phyloP scores from a whole-genome alignment of 2,329 filamentous ascomycete genomes.

The Colletotrichum sansevieriae region DNA sequence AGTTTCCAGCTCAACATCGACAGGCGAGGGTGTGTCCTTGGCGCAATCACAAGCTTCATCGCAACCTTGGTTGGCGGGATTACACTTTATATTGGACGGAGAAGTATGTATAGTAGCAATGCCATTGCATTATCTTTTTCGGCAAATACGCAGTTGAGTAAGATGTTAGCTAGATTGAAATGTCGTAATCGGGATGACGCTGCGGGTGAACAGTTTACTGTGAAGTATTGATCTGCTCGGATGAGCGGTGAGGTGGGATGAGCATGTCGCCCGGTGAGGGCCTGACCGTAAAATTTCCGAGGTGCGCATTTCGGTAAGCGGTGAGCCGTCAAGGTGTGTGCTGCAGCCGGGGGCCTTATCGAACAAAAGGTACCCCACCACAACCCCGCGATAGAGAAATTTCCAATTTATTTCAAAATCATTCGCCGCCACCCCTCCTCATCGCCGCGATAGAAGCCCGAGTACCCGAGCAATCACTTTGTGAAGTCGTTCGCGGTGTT shows the following conservation, averaged over 20 bases:
- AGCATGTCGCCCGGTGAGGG: not conserved
- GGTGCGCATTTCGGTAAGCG: not conserved
- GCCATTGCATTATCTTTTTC: not conserved
- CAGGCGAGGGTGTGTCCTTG: constrained; percentile 7
- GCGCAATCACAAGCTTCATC: constrained; percentile 11
- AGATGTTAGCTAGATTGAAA: not conserved
- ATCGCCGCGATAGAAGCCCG: not conserved
- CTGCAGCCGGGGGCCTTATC: constrained; percentile 26
- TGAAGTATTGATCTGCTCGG: constrained; percentile 7
- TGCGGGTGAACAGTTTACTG: not conserved
- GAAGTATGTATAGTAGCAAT: no score
- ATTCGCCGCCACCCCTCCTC: constrained; percentile 15
- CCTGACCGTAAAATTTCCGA: not conserved
- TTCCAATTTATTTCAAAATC: constrained; percentile 39
- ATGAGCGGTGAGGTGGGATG: not conserved
- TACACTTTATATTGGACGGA: not conserved
- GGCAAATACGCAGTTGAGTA: not conserved
- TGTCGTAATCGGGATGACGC: constrained; percentile 7
- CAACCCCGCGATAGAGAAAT: constrained; percentile 43
- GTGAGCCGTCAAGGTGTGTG: constrained; percentile 4
- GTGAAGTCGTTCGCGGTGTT: no score
- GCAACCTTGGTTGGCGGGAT: not conserved
- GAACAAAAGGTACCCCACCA: constrained; percentile 35
- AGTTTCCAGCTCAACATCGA: not conserved
- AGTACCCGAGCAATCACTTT: no score